Evolutionary conservation across 768 basidiomycete genomes (phyloP), one percentile per base, ranked within the genome.

Genomic region (Leccinum subtestaceum): DNA sequence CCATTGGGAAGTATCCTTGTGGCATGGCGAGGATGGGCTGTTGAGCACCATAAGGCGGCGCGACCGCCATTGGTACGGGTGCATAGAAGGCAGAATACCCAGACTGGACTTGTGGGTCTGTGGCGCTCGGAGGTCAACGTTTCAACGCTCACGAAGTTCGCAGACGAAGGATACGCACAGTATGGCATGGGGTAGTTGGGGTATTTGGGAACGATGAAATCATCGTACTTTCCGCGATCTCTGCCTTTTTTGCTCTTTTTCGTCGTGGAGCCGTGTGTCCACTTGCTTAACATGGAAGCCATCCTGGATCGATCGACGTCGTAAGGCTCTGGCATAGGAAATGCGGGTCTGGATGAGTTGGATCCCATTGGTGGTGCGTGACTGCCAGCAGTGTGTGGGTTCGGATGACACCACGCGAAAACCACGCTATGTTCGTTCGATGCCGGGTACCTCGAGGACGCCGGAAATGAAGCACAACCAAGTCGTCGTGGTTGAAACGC

Each of bases 1-100:
- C 58, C 51, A 74, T 63, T 11, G 70, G 72, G 13, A 67, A 17
- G 19, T 72, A 73, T 3, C 49, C 7, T 36, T 72, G 70, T 6
- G 70, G 68, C 68, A 72, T 68, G 27, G 69, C 43, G 4, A 64
- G 45, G 23, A 73, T 5, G 10, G 70, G 72, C 32, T 74, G 71
- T n/a, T 73, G 71, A 4, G 64, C 17, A 4, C 62, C 66, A 13
- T 53, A 32, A 13, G 70, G 70, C 19, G 64, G 69, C 17, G 65
- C 12, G 46, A 69, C 45, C 5, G 59, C 58, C 63, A 72, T 63
- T 53, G 62, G 65, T 10, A 73, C 59, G 2, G 70, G 72, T 1
- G 70, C 64, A 56, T 71, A 72, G 10, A 74, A 73, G 5, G 63
- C 34, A 34, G 72, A 69, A 62, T 57, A 73, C 0, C 56, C 45